phyloP scores from a whole-genome alignment of 1,284 basidiomycete genomes.

The Fomitopsis betulina region DNA sequence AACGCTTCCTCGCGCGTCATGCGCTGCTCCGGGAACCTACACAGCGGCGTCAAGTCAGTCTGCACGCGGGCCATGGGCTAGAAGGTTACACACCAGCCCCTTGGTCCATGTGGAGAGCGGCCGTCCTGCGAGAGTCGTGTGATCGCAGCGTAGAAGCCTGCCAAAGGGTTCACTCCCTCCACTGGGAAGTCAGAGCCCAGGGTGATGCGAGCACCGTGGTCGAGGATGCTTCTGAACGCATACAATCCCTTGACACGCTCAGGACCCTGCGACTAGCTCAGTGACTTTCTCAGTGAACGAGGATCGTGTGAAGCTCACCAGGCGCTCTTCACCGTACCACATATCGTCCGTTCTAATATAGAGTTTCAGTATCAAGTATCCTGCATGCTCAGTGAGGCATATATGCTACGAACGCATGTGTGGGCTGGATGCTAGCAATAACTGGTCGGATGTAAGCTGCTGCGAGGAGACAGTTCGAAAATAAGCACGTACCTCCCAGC shows the following conservation, averaged over 20 bases:
- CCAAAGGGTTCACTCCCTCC: slow-evolving; percentile 72
- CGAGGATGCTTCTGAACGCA: slow-evolving; percentile 73
- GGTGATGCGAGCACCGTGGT: slow-evolving; percentile 57
- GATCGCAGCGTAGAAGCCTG: slow-evolving; percentile 83
- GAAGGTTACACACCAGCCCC: slow-evolving; percentile 62
- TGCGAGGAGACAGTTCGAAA: not conserved
- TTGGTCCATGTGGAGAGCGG: slow-evolving; percentile 75
- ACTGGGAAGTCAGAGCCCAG: slow-evolving; percentile 92
- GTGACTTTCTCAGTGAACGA: slow-evolving; percentile 2
- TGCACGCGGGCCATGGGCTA: not conserved
- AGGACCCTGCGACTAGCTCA: slow-evolving; percentile 48
- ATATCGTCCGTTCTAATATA: slow-evolving; percentile 71
- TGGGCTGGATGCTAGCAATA: slow-evolving; percentile 83
- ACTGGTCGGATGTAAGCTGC: slow-evolving; percentile 34
- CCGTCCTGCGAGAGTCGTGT: slow-evolving; percentile 72
- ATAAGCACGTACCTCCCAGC: slow-evolving; percentile 56
- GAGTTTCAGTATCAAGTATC: not conserved
- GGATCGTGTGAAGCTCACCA: slow-evolving; percentile 43
- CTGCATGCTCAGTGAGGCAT: not conserved
- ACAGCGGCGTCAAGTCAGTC: slow-evolving; percentile 1
- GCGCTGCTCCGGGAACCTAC: slow-evolving; percentile 78
- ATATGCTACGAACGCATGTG: slow-evolving; percentile 64
- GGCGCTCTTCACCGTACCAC: slow-evolving; percentile 81
- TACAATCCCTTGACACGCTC: slow-evolving; percentile 84
- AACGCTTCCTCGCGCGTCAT: slow-evolving; percentile 72